Evolutionary conservation across 106 monocot species (phyloP), one percentile per base, ranked within the genome.

Genomic region (Dactylorhiza incarnata): DNA sequence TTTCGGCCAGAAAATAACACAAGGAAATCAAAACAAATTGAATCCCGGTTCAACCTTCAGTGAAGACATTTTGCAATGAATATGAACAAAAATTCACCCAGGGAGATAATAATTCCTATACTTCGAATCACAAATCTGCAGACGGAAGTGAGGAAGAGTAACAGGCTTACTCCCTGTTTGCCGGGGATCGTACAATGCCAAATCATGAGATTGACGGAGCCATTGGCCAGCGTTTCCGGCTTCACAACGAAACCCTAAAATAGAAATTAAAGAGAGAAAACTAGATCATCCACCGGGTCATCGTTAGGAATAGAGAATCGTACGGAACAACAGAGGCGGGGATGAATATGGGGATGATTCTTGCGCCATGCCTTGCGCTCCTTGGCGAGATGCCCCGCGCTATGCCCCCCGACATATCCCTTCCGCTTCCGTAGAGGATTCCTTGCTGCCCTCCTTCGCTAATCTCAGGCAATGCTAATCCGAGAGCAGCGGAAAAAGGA

Each of bases 341-440:
- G 24, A 73, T 65, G 9, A 7, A 87, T 85, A 51, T 87, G 87
- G 7, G 90, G 90, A 47, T 90, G 87, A 48, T 90, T 87, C 83
- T 85, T 90, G n/a, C 90, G 76, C 90, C 90, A 90, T 13, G 86
- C 78, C 73, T 90, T 90, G 37, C 87, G 85, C 73, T 90, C 90
- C 71, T 90, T 87, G 3, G 87, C 80, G 44, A 90, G 83, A 43
- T 87, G 87, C 90, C 90, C 12, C 87, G 82, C 22, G 87, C 90
- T 45, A 87, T 87, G 23, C 87, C 87, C 48, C 89, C 83, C 19
- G 86, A 86, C 89, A 89, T 89, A 22, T 49, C 19, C 48, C 20
- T 19, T 48, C 69, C 37, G 37, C 37, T 37, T 37, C 37, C 37
- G 37, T 2, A 37, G 17, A 17, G 8, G 48, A 72, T 49, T 72